These are phyloP conservation scores for Anethum foeniculum DNA, from an alignment of 140 eudicot genomes.

Conservation along the genomic window DNA sequence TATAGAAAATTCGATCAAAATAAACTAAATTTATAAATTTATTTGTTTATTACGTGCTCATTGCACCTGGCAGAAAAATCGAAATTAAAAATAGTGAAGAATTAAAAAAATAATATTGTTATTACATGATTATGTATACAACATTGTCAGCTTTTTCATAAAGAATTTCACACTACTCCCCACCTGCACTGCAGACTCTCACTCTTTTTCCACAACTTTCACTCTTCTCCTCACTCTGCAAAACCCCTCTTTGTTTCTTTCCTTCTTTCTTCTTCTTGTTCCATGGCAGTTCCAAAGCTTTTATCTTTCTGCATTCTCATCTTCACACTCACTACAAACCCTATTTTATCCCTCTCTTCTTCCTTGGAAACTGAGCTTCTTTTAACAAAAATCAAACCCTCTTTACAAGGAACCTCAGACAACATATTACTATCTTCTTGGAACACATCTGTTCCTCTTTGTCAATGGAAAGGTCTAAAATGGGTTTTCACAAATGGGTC, in stretches of 20 bases:
- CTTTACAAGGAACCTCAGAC: conserved; percentile 49
- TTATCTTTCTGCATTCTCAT: conserved; percentile 26
- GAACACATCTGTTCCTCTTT: conserved; percentile 61
- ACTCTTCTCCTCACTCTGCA: conserved; percentile 4
- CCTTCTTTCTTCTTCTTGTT: not conserved
- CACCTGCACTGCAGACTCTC: not conserved
- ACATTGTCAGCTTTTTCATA: conserved; percentile 30
- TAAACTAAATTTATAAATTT: too few species aligned
- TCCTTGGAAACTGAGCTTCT: conserved; percentile 53
- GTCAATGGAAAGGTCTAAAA: conserved; percentile 90
- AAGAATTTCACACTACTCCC: conserved; percentile 9
- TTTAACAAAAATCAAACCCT: conserved; percentile 48
- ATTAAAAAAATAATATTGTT: not conserved
- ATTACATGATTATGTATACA: not conserved
- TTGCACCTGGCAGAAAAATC: too few species aligned
- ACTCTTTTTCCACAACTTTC: conserved; percentile 10
- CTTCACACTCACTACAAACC: conserved; percentile 1
- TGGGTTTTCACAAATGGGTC: conserved; percentile 54
- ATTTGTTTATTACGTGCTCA: too few species aligned
- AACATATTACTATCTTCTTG: conserved; percentile 56
- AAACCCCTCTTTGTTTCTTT: conserved; percentile 10
- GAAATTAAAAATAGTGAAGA: not conserved
- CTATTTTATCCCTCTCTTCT: conserved; percentile 17
- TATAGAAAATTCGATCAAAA: too few species aligned
- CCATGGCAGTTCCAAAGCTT: conserved; percentile 37